Percentiles rank a stretch among this genome's conserved stretches.
phyloP scores from a whole-genome alignment of 148 eudicot genomes.

The Nepenthes gracilis region DNA sequence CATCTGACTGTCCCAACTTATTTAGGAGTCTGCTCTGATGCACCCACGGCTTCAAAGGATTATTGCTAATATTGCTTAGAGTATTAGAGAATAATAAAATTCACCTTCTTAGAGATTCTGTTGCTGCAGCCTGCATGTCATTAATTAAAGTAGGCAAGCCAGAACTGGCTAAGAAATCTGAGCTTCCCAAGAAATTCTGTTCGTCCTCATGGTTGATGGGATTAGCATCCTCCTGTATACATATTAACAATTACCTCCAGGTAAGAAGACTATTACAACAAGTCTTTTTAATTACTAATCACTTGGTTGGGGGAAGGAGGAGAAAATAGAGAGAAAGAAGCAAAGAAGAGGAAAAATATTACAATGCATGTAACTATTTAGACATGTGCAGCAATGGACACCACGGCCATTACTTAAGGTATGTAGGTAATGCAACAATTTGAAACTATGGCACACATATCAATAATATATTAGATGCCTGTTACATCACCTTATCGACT shows the following conservation, averaged over 20 bases:
- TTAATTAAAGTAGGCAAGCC: conserved; percentile 49
- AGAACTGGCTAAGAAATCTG: conserved; percentile 64
- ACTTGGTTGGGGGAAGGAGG: neutral
- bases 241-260: neutral
- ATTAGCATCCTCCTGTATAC: conserved; percentile 67
- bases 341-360: neutral
- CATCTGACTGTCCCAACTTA: too few species aligned
- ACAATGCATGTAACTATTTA: too few species aligned
- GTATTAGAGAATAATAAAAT: too few species aligned
- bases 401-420: too few species aligned
- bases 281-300: neutral
- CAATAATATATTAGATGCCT: too few species aligned
- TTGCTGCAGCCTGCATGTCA: conserved; percentile 62
- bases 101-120: conserved; percentile 62
- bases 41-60: too few species aligned
- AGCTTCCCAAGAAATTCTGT: conserved; percentile 62
- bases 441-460: too few species aligned
- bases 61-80: too few species aligned
- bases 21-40: too few species aligned
- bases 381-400: too few species aligned
- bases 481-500: too few species aligned
- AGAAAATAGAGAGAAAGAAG: neutral
- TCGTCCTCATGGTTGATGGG: conserved; percentile 62
- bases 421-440: too few species aligned
- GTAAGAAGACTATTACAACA: neutral